Conservation (phyloP, 192 early-diverging fungal genomes). For the Coemansia sp. region DNA sequence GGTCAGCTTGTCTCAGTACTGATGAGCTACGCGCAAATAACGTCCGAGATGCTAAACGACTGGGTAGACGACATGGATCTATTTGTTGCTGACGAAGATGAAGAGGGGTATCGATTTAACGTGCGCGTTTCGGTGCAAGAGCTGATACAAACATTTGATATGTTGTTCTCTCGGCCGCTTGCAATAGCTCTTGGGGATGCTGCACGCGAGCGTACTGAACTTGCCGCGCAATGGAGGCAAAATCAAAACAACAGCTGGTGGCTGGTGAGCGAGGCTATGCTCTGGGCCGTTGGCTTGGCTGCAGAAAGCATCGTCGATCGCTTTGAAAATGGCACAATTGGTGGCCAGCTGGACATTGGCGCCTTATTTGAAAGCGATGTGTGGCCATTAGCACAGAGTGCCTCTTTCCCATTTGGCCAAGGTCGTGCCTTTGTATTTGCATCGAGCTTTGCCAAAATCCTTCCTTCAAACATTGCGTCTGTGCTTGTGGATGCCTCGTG, state of each 20-base stretch:
- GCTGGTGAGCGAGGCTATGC: slow-evolving; percentile 82
- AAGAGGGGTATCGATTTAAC: slow-evolving; percentile 83
- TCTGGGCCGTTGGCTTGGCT: slow-evolving; percentile 74
- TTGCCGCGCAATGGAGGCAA: slow-evolving; percentile 58
- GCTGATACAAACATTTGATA: slow-evolving; percentile 61
- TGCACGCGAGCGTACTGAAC: slow-evolving; percentile 50
- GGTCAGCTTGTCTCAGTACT: slow-evolving; percentile 59
- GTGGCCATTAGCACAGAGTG: slow-evolving; percentile 56
- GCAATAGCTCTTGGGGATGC: slow-evolving; percentile 58
- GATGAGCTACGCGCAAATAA: slow-evolving; percentile 81
- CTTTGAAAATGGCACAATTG: slow-evolving; percentile 37
- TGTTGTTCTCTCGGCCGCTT: slow-evolving; percentile 53
- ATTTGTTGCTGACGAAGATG: slow-evolving; percentile 90
- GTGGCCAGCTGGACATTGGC: slow-evolving; percentile 66
- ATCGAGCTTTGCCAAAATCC: slow-evolving; percentile 71
- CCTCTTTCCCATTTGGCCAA: slow-evolving; percentile 79
- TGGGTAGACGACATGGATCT: slow-evolving; percentile 87
- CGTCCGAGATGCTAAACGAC: slow-evolving; percentile 70
- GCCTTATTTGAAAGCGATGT: slow-evolving; percentile 84
- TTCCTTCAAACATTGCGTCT: slow-evolving; percentile 65
- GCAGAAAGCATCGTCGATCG: slow-evolving; percentile 61
- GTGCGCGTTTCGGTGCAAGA: slow-evolving; percentile 83
- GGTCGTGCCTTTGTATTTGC: slow-evolving; percentile 91
- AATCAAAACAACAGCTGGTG: slow-evolving; percentile 67
- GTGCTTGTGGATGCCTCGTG: slow-evolving; percentile 81